phyloP scores from a whole-genome alignment of 257 asterid genomes.

The Oldenlandia corymbosa region DNA sequence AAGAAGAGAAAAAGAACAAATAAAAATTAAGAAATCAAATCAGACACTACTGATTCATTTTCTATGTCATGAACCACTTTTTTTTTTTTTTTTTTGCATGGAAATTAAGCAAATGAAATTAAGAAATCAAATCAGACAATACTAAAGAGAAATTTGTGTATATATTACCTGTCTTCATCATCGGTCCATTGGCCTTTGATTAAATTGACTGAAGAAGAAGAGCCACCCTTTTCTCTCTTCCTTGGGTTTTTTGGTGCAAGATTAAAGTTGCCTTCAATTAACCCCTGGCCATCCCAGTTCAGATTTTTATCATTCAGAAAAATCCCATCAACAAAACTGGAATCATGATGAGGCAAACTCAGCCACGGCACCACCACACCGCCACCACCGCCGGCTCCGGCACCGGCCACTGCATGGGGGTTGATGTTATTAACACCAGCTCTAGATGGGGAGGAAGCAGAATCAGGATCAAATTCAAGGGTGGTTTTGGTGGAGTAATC shows the following conservation, averaged over 20 bases:
- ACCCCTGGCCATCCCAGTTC: not conserved
- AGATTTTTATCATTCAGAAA: not conserved
- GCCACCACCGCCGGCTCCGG: no score
- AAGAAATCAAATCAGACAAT: not conserved
- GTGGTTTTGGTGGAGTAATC: conserved; percentile 5
- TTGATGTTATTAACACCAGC: conserved; percentile 7
- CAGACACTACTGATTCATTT: no score
- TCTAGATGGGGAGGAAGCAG: not conserved
- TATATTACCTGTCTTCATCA: conserved; percentile 55
- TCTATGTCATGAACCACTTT: no score
- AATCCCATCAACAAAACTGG: conserved; percentile 13
- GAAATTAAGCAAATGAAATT: not conserved
- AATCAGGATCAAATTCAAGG: not conserved
- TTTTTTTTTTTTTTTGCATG: no score
- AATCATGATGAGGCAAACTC: not conserved
- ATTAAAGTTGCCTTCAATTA: not conserved
- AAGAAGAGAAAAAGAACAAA: not conserved
- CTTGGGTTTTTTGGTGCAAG: not conserved
- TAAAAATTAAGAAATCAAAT: no score
- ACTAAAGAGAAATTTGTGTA: not conserved
- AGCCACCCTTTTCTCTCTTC: conserved; percentile 17
- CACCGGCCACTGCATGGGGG: conserved; percentile 12
- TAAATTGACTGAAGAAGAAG: conserved; percentile 26
- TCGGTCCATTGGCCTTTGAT: conserved; percentile 73
- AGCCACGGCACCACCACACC: conserved; percentile 3